These are phyloP conservation scores for Bacterosira constricta DNA, from an alignment of 108 stramenopile genomes.

Conservation along the genomic window DNA sequence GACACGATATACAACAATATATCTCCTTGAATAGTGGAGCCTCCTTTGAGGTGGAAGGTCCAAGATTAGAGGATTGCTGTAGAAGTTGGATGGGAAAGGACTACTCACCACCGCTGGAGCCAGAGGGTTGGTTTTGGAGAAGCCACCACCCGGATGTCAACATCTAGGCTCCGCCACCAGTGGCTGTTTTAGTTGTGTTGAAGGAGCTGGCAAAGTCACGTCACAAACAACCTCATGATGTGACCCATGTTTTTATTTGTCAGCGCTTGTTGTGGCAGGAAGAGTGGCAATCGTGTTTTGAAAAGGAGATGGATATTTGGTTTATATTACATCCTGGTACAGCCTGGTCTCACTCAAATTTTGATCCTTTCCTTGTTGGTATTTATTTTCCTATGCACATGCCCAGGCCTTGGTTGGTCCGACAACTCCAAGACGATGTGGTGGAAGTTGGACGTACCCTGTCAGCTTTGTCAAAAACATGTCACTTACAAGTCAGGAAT, in stretches of 20 bases:
- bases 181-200: constrained; percentile 1
- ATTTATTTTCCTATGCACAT: no score
- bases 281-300: no score
- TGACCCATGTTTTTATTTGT: constrained; percentile 2
- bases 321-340: no score
- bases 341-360: no score
- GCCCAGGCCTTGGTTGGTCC: no score
- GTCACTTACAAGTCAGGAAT: no score
- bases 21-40: constrained; percentile 3
- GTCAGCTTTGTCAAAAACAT: no score
- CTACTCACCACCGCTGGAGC: background rate
- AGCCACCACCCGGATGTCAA: constrained; percentile 15
- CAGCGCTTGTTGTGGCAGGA: constrained; percentile 11
- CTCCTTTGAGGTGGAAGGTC: constrained; percentile 5
- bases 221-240: constrained; percentile 10
- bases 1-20: constrained; percentile 3
- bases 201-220: constrained; percentile 1
- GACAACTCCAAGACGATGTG: no score
- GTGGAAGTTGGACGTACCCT: no score
- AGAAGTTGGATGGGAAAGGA: constrained; percentile 9
- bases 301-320: no score
- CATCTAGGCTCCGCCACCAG: constrained; percentile 10
- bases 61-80: constrained; percentile 1
- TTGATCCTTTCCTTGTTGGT: no score
- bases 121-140: constrained; percentile 10